Percentiles rank a stretch among this genome's conserved stretches.
phyloP scores from a whole-genome alignment of 2,329 filamentous ascomycete genomes.

The Claviceps sp. region DNA sequence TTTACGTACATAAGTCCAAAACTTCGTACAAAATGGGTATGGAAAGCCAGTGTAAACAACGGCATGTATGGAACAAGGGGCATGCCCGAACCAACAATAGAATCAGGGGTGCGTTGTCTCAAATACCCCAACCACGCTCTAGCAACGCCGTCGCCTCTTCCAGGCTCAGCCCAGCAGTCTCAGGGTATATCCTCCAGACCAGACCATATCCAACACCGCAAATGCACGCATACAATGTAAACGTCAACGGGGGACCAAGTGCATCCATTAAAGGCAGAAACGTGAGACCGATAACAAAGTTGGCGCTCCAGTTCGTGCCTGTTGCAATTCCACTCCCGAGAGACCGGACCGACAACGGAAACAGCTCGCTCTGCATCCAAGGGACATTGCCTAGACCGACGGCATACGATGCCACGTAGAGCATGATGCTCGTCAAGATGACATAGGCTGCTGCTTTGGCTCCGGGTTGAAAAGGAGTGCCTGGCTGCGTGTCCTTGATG shows the following conservation, averaged over 20 bases:
- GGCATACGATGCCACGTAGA: constrained; percentile 79
- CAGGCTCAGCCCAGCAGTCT: constrained; percentile 68
- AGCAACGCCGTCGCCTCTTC: constrained; percentile 68
- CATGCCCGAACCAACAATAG: background rate
- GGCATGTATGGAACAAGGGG: no score
- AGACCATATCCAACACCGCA: constrained; percentile 54
- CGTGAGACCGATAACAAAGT: constrained; percentile 73
- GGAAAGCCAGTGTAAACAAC: no score
- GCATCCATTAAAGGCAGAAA: constrained; percentile 79
- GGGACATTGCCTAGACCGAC: constrained; percentile 83
- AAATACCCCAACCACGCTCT: constrained; percentile 60
- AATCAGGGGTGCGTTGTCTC: constrained; percentile 5
- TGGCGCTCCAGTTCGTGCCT: constrained; percentile 75
- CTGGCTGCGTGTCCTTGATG: constrained; percentile 17
- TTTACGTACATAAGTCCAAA: no score
- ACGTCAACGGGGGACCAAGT: constrained; percentile 62
- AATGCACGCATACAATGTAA: constrained; percentile 62
- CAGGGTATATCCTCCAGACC: constrained; percentile 68
- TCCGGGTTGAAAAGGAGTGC: constrained; percentile 8
- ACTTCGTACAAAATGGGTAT: no score
- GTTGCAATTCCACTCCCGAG: constrained; percentile 62
- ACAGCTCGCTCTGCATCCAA: constrained; percentile 92
- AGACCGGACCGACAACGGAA: constrained; percentile 61
- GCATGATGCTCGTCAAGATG: constrained; percentile 62
- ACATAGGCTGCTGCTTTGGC: constrained; percentile 29